Base-by-base conservation (phyloP, 73 alveolate genomes). In the Blepharisma stoltei region DNA sequence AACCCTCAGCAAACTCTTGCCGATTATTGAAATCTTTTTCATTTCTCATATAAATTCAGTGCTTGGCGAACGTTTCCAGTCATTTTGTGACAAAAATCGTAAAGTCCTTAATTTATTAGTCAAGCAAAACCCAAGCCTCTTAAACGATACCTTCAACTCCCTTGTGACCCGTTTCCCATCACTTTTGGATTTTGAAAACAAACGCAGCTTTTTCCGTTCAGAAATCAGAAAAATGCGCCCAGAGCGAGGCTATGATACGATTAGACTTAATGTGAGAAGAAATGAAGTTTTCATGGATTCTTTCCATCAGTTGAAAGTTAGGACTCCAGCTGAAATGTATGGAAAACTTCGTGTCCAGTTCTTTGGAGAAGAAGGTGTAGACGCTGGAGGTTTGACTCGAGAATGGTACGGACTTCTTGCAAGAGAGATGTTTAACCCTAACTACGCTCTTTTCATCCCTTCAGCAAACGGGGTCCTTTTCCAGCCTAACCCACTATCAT, bases 331-430 rank as follows among this genome's bases (percentile, higher is more conserved):
- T 5, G 97, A 91, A 78, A 80, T 89, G 95, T 70, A 91, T 23
- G 94, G 92, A 25, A 81, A 83, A 18, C 53, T 38, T 0, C 44
- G 45, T n/a, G 65, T 77, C 4, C 83, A 77, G 71, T 92, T 93
- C 76, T 86, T 86, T 55, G 96, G 96, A 32, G 99, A 97, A 86
- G 96, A 96, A 77, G 99, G 99, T 18, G 82, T 96, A 9, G 99
- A 97, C 82, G 98, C 97, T 14, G 99, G 99, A 0, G 99, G 99
- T 43, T 94, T 97, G 6, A 95, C 98, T 18, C 86, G 99, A 86
- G 99, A 97, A 83, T 97, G 99, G 99, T 90, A 95, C 73, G 86
- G 90, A 11, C 88, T 95, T 54, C 90, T 97, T 52, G 92, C 99
- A n/a, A 92, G 91, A 84, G 99, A 95, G 78, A 96, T 97, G 94